Conservation (phyloP, 495 filamentous ascomycete genomes). For the Penicillium fimorum region DNA sequence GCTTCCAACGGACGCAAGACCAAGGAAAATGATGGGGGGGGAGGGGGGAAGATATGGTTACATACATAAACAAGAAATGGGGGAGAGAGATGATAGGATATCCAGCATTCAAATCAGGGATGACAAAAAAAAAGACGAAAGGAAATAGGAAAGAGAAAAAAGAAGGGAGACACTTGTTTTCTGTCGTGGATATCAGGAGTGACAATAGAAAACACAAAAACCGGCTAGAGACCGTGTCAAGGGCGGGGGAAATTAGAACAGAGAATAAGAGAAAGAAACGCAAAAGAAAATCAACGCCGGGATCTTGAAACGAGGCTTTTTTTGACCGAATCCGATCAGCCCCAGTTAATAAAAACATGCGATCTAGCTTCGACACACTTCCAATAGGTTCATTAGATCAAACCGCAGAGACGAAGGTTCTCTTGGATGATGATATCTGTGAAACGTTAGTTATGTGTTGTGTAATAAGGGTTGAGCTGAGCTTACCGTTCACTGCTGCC, state of each 20-base stretch:
- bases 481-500: conserved; percentile 97
- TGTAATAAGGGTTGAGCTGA: background rate
- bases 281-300: conserved; percentile 45
- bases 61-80: conserved; percentile 35
- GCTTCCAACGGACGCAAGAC: conserved; percentile 32
- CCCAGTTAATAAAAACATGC: conserved; percentile 35
- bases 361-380: conserved; percentile 39
- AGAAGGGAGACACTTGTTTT: conserved; percentile 29
- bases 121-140: conserved; percentile 19
- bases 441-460: conserved; percentile 6
- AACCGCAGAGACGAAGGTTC: conserved; percentile 94
- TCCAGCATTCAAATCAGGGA: conserved; percentile 40
- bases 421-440: conserved; percentile 99
- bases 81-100: conserved; percentile 41
- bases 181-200: conserved; percentile 39
- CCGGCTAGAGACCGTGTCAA: conserved; percentile 48
- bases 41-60: conserved; percentile 37
- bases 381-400: conserved; percentile 69
- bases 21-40: conserved; percentile 35
- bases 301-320: conserved; percentile 33
- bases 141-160: conserved; percentile 17
- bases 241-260: conserved; percentile 27
- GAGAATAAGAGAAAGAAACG: conserved; percentile 21
- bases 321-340: conserved; percentile 32
- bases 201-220: conserved; percentile 33